Percentiles rank a stretch among this genome's conserved stretches.
These are phyloP conservation scores for Alternaria triticimaculans DNA, from an alignment of 2,329 filamentous ascomycete genomes.

Conservation along the genomic window DNA sequence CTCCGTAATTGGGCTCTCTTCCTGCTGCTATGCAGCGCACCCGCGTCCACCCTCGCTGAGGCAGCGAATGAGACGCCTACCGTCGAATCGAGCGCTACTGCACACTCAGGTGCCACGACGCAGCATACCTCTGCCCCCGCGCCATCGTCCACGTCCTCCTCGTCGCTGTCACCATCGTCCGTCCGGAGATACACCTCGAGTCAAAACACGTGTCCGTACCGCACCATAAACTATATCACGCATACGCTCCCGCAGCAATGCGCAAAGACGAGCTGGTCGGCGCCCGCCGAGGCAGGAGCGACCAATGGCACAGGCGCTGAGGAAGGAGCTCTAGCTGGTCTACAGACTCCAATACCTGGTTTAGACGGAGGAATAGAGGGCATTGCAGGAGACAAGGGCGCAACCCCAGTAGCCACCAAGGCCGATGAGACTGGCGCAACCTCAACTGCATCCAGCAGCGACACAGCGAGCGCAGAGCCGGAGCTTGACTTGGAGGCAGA, in stretches of 20 bases:
- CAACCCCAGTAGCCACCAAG: conserved; percentile 6
- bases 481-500: conserved; percentile 67
- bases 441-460: conserved; percentile 6
- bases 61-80: conserved; percentile 42
- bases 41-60: conserved; percentile 33
- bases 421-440: conserved; percentile 13
- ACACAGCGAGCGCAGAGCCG: conserved; percentile 27
- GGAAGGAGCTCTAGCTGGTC: conserved; percentile 14
- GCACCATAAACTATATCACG: conserved; percentile 82
- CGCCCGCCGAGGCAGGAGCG: conserved; percentile 23
- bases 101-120: conserved; percentile 31
- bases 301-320: conserved; percentile 17
- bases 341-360: conserved; percentile 18
- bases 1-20: conserved; percentile 46
- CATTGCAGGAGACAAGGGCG: neutral
- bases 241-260: conserved; percentile 79
- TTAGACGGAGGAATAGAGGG: conserved; percentile 14
- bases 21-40: conserved; percentile 44
- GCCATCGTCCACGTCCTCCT: conserved; percentile 16
- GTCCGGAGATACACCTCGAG: conserved; percentile 33
- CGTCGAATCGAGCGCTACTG: conserved; percentile 30
- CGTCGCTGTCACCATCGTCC: conserved; percentile 5
- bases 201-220: conserved; percentile 56
- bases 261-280: conserved; percentile 66
- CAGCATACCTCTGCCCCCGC: conserved; percentile 17